A percentile compares a stretch with the other conserved stretches of the same genome.
phyloP scores from a whole-genome alignment of 768 basidiomycete genomes.

The Rhodotorula paludigena region DNA sequence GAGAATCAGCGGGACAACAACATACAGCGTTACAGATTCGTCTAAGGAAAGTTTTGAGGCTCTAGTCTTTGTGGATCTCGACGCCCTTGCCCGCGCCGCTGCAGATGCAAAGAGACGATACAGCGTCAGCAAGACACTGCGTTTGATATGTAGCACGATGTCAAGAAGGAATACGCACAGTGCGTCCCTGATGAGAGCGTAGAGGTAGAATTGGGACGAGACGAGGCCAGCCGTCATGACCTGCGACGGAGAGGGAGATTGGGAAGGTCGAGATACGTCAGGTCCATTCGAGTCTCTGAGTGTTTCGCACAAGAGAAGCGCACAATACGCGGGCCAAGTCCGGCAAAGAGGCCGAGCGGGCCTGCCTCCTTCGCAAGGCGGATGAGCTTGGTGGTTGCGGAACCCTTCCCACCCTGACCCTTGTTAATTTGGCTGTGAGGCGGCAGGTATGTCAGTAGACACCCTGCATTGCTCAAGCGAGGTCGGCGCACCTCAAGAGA shows the following conservation, averaged over 20 bases:
- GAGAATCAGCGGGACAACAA: too few relatives aligned
- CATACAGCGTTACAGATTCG: too few relatives aligned
- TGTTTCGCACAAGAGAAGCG: neutral
- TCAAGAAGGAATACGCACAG: constrained; percentile 7
- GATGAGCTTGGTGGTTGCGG: constrained; percentile 19
- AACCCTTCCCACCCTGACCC: constrained; percentile 40
- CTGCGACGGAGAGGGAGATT: neutral
- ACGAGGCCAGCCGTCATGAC: constrained; percentile 41
- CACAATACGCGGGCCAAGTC: constrained; percentile 41
- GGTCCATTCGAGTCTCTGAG: too few relatives aligned
- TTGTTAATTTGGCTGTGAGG: constrained; percentile 41
- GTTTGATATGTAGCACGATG: neutral
- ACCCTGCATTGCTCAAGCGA: too few relatives aligned
- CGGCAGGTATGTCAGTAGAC: neutral
- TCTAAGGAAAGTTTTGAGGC: neutral
- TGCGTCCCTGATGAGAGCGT: constrained; percentile 26
- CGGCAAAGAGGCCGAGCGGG: constrained; percentile 37
- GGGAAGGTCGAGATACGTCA: neutral
- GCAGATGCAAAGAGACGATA: neutral
- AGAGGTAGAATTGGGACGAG: constrained; percentile 35
- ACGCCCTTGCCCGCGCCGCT: constrained; percentile 27
- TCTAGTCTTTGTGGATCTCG: constrained; percentile 31
- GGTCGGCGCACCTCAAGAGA: constrained; percentile 28
- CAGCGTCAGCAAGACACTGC: neutral
- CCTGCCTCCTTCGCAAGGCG: constrained; percentile 38